These are phyloP conservation scores for Jaltomata sinuosa DNA, from an alignment of 257 asterid species.

Conservation along the genomic window DNA sequence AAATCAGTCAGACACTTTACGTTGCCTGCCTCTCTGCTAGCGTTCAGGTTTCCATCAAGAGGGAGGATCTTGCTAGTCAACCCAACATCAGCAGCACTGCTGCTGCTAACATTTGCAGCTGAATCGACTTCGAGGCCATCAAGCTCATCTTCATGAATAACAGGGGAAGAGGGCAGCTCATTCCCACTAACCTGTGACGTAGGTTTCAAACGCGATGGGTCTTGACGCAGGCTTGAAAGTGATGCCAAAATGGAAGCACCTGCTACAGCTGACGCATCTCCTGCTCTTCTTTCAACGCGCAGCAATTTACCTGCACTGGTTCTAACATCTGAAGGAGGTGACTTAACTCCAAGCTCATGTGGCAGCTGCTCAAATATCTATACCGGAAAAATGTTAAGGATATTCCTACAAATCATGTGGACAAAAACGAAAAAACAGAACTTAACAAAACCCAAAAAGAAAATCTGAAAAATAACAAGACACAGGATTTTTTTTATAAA, in stretches of 20 bases:
- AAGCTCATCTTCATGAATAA: slow-evolving; percentile 56
- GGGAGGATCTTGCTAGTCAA: slow-evolving; percentile 44
- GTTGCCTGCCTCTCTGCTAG: slow-evolving; percentile 53
- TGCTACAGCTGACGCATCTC: slow-evolving; percentile 82
- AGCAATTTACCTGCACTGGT: slow-evolving; percentile 43
- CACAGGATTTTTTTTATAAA: neutral
- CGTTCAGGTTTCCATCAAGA: slow-evolving; percentile 41
- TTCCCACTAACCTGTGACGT: slow-evolving; percentile 48
- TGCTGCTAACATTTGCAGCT: slow-evolving; percentile 37
- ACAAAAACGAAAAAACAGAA: neutral
- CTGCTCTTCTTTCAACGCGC: slow-evolving; percentile 54
- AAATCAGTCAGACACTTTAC: slow-evolving; percentile 16
- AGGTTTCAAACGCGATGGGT: slow-evolving; percentile 48
- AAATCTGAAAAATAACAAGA: neutral
- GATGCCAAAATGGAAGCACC: slow-evolving; percentile 95
- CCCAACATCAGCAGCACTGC: slow-evolving; percentile 41
- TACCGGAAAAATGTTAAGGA: slow-evolving; percentile 33
- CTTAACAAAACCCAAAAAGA: neutral
- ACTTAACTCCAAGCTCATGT: slow-evolving; percentile 45
- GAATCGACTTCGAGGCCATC: slow-evolving; percentile 74
- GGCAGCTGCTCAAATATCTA: slow-evolving; percentile 76
- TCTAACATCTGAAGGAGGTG: slow-evolving; percentile 62
- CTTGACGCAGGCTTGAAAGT: slow-evolving; percentile 57
- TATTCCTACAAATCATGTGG: neutral
- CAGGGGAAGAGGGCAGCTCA: slow-evolving; percentile 51